Conservation (phyloP, 225 moss, liverwort and hornwort genomes). For the Bryum argenteum region DNA sequence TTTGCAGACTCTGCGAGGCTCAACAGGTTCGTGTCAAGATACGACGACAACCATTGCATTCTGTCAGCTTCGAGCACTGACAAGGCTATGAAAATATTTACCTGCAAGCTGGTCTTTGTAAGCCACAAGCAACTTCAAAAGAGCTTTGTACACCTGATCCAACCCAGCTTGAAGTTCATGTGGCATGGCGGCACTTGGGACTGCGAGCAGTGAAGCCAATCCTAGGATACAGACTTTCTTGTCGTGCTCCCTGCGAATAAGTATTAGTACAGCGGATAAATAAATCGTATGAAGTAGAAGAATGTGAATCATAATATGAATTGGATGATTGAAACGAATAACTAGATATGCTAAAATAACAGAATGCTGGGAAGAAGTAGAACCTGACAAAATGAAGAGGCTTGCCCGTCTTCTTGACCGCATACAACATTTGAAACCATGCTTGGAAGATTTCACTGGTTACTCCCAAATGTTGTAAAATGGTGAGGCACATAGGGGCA, state of each 20-base stretch:
- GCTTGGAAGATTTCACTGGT: slow-evolving; percentile 84
- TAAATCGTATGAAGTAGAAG: not conserved
- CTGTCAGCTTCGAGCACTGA: not conserved
- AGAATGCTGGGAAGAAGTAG: not conserved
- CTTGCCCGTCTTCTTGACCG: slow-evolving; percentile 85
- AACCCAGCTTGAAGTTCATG: slow-evolving; percentile 82
- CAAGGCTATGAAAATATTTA: slow-evolving; percentile 28
- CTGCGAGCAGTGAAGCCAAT: slow-evolving; percentile 74
- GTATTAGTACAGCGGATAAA: no score
- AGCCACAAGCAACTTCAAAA: slow-evolving; percentile 81
- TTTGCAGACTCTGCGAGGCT: slow-evolving; percentile 69
- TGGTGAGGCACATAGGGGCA: slow-evolving; percentile 77
- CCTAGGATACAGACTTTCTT: slow-evolving; percentile 96
- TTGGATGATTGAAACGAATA: slow-evolving; percentile 7
- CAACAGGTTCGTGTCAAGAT: not conserved
- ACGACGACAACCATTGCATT: not conserved
- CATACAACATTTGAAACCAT: slow-evolving; percentile 98
- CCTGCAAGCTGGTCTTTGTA: slow-evolving; percentile 95
- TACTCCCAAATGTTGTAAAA: slow-evolving; percentile 81
- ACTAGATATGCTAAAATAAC: not conserved
- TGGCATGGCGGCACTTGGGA: slow-evolving; percentile 78
- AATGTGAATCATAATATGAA: not conserved
- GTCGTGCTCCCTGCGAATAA: slow-evolving; percentile 80
- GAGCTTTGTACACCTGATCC: slow-evolving; percentile 90
- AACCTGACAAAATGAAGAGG: slow-evolving; percentile 86